Evolutionary conservation across 2,329 filamentous ascomycete species (phyloP), one percentile per base, ranked within the genome.

Genomic region (Arthrobotrys iridis): DNA sequence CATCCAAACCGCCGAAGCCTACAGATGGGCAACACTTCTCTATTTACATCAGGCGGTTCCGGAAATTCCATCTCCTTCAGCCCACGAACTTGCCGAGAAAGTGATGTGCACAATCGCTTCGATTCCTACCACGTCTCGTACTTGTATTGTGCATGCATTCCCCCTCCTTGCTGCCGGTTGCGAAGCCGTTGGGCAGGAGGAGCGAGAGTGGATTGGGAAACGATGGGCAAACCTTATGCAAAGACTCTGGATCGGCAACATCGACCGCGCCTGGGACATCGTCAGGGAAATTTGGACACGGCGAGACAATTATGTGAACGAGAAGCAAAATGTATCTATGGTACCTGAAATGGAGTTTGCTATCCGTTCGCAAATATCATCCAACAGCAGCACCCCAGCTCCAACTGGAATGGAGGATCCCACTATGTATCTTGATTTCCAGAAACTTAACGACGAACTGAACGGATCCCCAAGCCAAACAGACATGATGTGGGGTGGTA

Each of bases 111-210:
- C 87, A 58, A 82, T 92, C 1, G 88, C 88, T 2, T 89, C 87
- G 0, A 88, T 91, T 0, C 88, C 89, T 0, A 81, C 87, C 1
- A 85, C 84, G 8, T 90, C 88, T 35, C 85, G 89, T 6, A 86
- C 88, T 0, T 86, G 88, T 15, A 89, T 91, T 48, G 86, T 91
- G 1, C 89, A 91, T 40, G 90, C 91, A 70, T 91, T 88, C 77
- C 90, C 90, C 0, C 84, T 92, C 0, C 84, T 91, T 77, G 88
- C 87, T 0, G 90, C 89, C 2, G 89, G 89, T 1, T 89, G 88
- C 77, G 89, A 91, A 81, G 86, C 87, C 6, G 83, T 85, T 22
- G 84, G 84, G 2, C 82, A 83, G 11, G 88, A 90, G 77, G 87
- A 90, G 78, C 83, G 89, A 10, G 82, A 86, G 28, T 91, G 89